phyloP scores from a whole-genome alignment of 257 asterid species.

The Lycium barbarum region DNA sequence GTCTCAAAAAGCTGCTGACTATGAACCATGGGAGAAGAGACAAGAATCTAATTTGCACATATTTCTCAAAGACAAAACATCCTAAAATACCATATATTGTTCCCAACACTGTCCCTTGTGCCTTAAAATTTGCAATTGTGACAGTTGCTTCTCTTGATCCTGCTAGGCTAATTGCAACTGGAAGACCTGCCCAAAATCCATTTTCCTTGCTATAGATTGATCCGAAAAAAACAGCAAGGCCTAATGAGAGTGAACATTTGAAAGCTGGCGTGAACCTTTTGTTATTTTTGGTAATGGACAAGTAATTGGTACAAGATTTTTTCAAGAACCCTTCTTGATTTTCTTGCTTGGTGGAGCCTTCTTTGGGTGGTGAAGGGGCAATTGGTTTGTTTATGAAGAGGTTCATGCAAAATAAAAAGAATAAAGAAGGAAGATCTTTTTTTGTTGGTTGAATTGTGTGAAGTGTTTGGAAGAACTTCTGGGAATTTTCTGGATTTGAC shows the following conservation, averaged over 20 bases:
- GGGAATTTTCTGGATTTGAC: conserved; percentile 41
- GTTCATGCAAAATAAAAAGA: conserved; percentile 72
- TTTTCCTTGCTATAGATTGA: conserved; percentile 66
- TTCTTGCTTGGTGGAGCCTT: conserved; percentile 31
- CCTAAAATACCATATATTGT: conserved; percentile 81
- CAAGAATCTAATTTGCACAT: conserved; percentile 60
- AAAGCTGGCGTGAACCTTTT: conserved; percentile 66
- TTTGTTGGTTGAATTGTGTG: conserved; percentile 39
- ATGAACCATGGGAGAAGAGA: conserved; percentile 92
- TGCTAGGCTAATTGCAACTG: conserved; percentile 75
- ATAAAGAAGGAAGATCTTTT: conserved; percentile 58
- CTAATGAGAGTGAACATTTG: conserved; percentile 71
- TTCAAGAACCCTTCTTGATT: conserved; percentile 7
- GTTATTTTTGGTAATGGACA: conserved; percentile 38
- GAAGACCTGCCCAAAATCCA: conserved; percentile 82
- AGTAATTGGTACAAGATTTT: conserved; percentile 30
- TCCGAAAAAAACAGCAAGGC: conserved; percentile 71
- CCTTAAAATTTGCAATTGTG: conserved; percentile 69
- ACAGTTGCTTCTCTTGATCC: conserved; percentile 78
- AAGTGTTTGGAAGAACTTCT: conserved; percentile 57
- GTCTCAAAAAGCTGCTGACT: conserved; percentile 62
- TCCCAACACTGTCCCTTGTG: conserved; percentile 91
- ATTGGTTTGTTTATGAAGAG: conserved; percentile 54
- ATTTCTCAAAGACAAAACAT: conserved; percentile 70
- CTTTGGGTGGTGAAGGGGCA: conserved; percentile 29